A percentile compares a stretch with the other conserved stretches of the same genome.
Evolutionary conservation across 2,329 filamentous ascomycete genomes (phyloP).

Genomic region (Botryotinia convoluta): DNA sequence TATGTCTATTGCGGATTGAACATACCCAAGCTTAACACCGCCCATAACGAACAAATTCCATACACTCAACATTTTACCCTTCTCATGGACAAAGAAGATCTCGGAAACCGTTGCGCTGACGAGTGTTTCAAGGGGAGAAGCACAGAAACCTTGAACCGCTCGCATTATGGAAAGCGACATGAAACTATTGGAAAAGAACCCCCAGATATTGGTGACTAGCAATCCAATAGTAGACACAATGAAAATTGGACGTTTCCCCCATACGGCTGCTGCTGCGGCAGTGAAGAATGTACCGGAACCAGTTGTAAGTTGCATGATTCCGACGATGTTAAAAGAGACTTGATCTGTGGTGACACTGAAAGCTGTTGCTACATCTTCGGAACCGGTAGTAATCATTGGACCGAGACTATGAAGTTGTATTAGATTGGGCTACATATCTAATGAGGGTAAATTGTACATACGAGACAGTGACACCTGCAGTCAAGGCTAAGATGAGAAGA

Average conservation of each 20-base stretch:
- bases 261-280: constrained; percentile 42
- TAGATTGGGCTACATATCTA: constrained; percentile 19
- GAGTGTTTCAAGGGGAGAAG: constrained; percentile 38
- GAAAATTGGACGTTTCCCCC: constrained; percentile 35
- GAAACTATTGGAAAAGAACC: constrained; percentile 42
- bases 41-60: constrained; percentile 34
- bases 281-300: constrained; percentile 45
- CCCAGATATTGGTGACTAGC: constrained; percentile 42
- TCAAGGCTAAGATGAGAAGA: constrained; percentile 32
- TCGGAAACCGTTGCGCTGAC: constrained; percentile 43
- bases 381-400: constrained; percentile 43
- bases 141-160: constrained; percentile 35
- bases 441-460: constrained; percentile 25
- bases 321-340: constrained; percentile 38
- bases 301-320: constrained; percentile 42
- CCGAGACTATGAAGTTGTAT: constrained; percentile 36
- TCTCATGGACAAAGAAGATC: constrained; percentile 48
- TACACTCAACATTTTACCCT: constrained; percentile 38
- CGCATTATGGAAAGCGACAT: constrained; percentile 40
- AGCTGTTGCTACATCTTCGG: constrained; percentile 38
- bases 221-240: constrained; percentile 39
- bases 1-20: not conserved
- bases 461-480: constrained; percentile 35
- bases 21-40: constrained; percentile 36
- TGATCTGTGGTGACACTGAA: constrained; percentile 42